Evolutionary conservation across 352 stramenopile species (phyloP), one percentile per base, ranked within the genome.

Genomic region (Globisporangium orthogonon): DNA sequence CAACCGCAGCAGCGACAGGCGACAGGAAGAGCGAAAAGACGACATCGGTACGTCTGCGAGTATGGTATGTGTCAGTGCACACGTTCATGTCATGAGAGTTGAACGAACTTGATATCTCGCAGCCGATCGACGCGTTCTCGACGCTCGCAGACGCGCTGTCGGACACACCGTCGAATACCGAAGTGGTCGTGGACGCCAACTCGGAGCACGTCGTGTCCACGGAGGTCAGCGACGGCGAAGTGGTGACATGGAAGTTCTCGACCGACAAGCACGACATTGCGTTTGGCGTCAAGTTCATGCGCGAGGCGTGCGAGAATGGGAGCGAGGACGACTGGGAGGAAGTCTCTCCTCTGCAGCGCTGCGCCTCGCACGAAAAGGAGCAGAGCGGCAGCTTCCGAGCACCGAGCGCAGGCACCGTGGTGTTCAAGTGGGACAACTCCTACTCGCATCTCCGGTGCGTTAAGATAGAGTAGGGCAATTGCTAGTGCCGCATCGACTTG

Each of bases 361-460:
- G 58, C 6, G 43, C 61, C 29, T 66, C 67, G 2, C 65, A 80
- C 49, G 44, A 65, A 7, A 54, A 71, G 10, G 61, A 78, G 52
- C 69, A 82, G 31, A 73, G 29, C 9, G 76, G 72, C 23, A 65
- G 52, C 6, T 89, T 80, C 43, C 51, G 63, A 30, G 49, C 76
- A 18, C 41, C 50, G 9, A 61, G 2, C 35, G 48, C 62, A 7
- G 74, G 78, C 2, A 89, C 72, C 7, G 56, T 85, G 47, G 57
- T 79, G 28, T 69, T 86, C 52, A 86, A 61, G 28, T 89, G 78
- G 78, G 71, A 86, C 56, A 89, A 89, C 57, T 71, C 60, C 7
- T 86, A 76, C 51, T 89, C 78, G 0, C 50, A 70, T 14, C 64
- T 86, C 41, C 70, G 76, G 78, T 89, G 61, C 40, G 71, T 31